These are phyloP conservation scores for Xylaria scruposa DNA, from an alignment of 495 filamentous ascomycete species.

Conservation along the genomic window DNA sequence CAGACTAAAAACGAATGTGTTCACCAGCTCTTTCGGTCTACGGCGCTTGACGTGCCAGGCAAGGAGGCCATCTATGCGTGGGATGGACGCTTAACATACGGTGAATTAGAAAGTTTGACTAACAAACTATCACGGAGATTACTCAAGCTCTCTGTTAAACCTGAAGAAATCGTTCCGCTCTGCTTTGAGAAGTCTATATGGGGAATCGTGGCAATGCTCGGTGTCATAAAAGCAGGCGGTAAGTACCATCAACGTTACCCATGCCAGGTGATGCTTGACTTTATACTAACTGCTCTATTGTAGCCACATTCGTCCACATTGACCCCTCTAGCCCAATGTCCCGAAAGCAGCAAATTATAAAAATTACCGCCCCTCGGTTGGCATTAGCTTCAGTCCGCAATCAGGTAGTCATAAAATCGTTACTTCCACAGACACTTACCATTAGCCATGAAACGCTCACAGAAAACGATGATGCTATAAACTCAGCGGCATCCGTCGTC, in stretches of 20 bases:
- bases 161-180: conserved; percentile 60
- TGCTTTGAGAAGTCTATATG: conserved; percentile 65
- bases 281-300: neutral
- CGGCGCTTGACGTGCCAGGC: conserved; percentile 15
- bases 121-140: conserved; percentile 51
- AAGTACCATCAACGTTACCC: neutral
- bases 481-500: conserved; percentile 42
- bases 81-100: conserved; percentile 61
- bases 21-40: conserved; percentile 36
- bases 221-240: conserved; percentile 63
- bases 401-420: conserved; percentile 5
- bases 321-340: conserved; percentile 13
- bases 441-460: conserved; percentile 32
- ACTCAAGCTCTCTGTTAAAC: conserved; percentile 53
- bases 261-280: neutral
- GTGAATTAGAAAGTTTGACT: conserved; percentile 48
- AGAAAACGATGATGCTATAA: conserved; percentile 48
- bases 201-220: conserved; percentile 61
- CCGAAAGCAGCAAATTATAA: conserved; percentile 16
- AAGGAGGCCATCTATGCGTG: conserved; percentile 47
- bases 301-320: conserved; percentile 20
- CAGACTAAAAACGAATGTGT: conserved; percentile 35
- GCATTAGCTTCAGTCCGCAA: conserved; percentile 20
- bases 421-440: conserved; percentile 42
- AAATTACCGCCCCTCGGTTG: conserved; percentile 6